These are phyloP conservation scores for Herpetomonas samuelpessoai DNA, from an alignment of 208 protist species.

Conservation along the genomic window DNA sequence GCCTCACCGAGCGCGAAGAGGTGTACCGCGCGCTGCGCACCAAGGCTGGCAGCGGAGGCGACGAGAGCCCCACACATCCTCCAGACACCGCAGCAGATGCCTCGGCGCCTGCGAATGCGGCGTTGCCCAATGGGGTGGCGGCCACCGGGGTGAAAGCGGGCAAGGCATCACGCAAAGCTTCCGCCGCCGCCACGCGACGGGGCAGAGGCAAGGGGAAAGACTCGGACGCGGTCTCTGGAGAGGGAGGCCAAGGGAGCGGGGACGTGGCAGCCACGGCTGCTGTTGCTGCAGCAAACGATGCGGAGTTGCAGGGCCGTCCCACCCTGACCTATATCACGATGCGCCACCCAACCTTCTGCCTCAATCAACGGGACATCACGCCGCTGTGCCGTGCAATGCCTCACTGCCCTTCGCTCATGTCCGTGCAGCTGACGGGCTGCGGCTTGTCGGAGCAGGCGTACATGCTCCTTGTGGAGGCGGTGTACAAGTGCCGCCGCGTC, in stretches of 20 bases:
- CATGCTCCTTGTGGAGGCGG: slow-evolving; percentile 76
- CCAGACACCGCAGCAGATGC: no score
- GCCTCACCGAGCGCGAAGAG: slow-evolving; percentile 81
- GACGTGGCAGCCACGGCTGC: slow-evolving; percentile 1
- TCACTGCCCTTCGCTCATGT: slow-evolving; percentile 75
- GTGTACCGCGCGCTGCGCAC: slow-evolving; percentile 64
- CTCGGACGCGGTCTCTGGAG: neutral
- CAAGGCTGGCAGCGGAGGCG: neutral
- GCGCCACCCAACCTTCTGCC: slow-evolving; percentile 70
- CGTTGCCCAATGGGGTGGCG: neutral
- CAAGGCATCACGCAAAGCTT: neutral
- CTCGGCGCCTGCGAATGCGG: no score
- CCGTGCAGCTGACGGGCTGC: slow-evolving; percentile 76
- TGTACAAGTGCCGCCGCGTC: slow-evolving; percentile 72
- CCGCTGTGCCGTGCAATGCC: slow-evolving; percentile 79
- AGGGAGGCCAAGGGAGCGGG: neutral
- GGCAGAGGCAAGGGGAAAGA: slow-evolving; percentile 6
- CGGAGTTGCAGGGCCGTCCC: slow-evolving; percentile 3
- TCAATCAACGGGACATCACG: slow-evolving; percentile 87
- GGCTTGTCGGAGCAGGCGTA: slow-evolving; percentile 78
- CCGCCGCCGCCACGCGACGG: neutral
- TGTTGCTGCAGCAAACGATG: neutral
- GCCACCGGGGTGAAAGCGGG: neutral
- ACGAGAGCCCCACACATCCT: neutral
- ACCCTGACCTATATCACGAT: slow-evolving; percentile 63